Evolutionary conservation across 352 stramenopile genomes (phyloP), one percentile per base, ranked within the genome.

Genomic region (Phytophthora podocarpi): DNA sequence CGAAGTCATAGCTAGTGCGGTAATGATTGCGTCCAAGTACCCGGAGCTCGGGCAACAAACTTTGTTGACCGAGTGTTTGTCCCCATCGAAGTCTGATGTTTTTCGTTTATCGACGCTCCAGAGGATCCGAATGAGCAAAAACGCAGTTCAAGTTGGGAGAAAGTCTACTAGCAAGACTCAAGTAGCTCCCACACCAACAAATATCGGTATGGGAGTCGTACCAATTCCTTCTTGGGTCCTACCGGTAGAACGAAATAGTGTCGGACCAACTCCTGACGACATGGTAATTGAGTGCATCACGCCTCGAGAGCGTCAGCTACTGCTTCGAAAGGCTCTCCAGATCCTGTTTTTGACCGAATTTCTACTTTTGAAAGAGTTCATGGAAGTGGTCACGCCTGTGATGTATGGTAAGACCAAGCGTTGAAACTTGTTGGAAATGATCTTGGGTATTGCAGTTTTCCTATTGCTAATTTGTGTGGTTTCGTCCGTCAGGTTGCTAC

Each of bases 311-410:
- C 51, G 50, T 0, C 27, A 37, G 7, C 4, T 59, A 9, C 51
- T 74, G 1, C 31, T 68, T 10, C 47, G 52, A 34, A 61, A 60
- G 23, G 28, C 53, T 40, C 69, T 77, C 5, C 42, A 64, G 18
- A 57, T 74, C 11, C 27, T 80, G 26, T 69, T 67, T 47, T 37
- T 74, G 20, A 70, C 43, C 4, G 68, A 80, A 35, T 78, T 76
- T 34, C 16, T 76, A 5, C 30, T 73, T 15, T 45, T 78, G 3
- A 55, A 67, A 20, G 54, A 78, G 30, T 76, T 67, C 23, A 59
- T 70, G 21, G 68, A 80, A 61, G 57, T 80, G 8, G 26, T 75
- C 10, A 55, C 74, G 2, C 64, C 64, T 4, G 8, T 70, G 8
- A 23, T 75, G 13, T 76, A 80, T 36, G 51, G 68, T 82, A 28